Evolutionary conservation across 495 filamentous ascomycete genomes (phyloP).

Genomic region (Lasiosphaeriaceae sp.): DNA sequence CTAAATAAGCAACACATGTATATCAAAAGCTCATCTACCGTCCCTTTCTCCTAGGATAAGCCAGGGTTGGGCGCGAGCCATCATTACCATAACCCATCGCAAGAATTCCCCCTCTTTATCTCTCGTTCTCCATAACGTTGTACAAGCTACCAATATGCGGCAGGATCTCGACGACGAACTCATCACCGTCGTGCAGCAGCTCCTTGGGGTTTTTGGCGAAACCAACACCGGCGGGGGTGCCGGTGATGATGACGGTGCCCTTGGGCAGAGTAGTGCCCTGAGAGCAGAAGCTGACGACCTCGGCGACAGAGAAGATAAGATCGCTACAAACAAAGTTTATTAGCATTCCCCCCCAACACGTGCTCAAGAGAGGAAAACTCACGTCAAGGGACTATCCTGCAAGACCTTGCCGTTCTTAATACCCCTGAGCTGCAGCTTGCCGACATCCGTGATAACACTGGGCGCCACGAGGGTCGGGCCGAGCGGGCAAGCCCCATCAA

Average conservation of each 20-base stretch:
- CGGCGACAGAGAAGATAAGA: slow-evolving; percentile 42
- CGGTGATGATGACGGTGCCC: slow-evolving; percentile 46
- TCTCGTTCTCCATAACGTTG: slow-evolving; percentile 41
- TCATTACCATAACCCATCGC: not conserved
- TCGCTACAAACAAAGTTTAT: slow-evolving; percentile 26
- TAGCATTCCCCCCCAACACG: not conserved
- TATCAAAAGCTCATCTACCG: too few species aligned
- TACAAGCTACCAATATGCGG: slow-evolving; percentile 44
- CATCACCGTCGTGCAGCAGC: slow-evolving; percentile 43
- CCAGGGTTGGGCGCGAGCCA: too few species aligned
- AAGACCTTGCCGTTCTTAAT: slow-evolving; percentile 46
- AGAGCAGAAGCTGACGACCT: slow-evolving; percentile 46
- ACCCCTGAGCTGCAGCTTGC: slow-evolving; percentile 34
- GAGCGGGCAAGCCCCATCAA: slow-evolving; percentile 44
- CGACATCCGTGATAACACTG: slow-evolving; percentile 43
- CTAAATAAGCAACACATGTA: too few species aligned
- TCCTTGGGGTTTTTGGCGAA: slow-evolving; percentile 38
- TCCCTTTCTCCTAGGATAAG: too few species aligned
- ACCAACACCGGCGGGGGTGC: slow-evolving; percentile 46
- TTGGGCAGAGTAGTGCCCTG: slow-evolving; percentile 45
- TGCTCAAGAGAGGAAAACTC: slow-evolving; percentile 14
- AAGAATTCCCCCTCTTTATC: slow-evolving; percentile 18
- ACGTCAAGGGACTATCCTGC: slow-evolving; percentile 49
- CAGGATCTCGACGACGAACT: slow-evolving; percentile 44
- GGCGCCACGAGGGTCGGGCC: slow-evolving; percentile 55